These are phyloP conservation scores for Austroboletus niveus DNA, from an alignment of 1,284 basidiomycete species.

Conservation along the genomic window DNA sequence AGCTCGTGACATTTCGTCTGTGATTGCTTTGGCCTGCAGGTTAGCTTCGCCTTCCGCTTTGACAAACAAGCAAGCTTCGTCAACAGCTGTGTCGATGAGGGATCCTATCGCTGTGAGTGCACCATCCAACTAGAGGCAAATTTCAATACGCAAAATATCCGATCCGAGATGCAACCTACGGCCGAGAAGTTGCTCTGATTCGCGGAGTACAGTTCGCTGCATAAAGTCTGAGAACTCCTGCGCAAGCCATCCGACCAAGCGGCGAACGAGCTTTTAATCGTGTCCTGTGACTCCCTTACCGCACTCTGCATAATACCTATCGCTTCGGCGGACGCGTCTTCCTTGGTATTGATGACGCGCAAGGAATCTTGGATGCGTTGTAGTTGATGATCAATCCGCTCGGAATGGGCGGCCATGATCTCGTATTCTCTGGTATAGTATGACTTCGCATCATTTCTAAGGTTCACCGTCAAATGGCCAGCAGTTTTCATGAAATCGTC, in stretches of 20 bases:
- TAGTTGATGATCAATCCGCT: slow-evolving; percentile 61
- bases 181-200: slow-evolving; percentile 44
- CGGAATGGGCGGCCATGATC: slow-evolving; percentile 49
- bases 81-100: slow-evolving; percentile 60
- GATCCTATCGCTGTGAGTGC: slow-evolving; percentile 50
- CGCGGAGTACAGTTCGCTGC: slow-evolving; percentile 43
- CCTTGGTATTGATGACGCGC: slow-evolving; percentile 54
- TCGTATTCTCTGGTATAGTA: slow-evolving; percentile 60
- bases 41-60: slow-evolving; percentile 53
- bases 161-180: slow-evolving; percentile 33
- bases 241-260: slow-evolving; percentile 55
- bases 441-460: slow-evolving; percentile 56
- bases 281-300: slow-evolving; percentile 52
- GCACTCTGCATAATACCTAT: slow-evolving; percentile 45
- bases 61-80: slow-evolving; percentile 58
- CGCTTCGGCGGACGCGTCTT: slow-evolving; percentile 54
- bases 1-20: slow-evolving; percentile 49
- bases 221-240: slow-evolving; percentile 47
- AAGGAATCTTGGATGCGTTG: slow-evolving; percentile 57
- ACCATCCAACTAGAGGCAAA: slow-evolving; percentile 45
- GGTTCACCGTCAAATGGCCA: slow-evolving; percentile 48
- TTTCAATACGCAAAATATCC: neutral
- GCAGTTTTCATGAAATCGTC: slow-evolving; percentile 62
- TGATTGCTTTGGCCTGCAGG: slow-evolving; percentile 49
- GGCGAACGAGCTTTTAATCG: slow-evolving; percentile 50